Evolutionary conservation across 495 filamentous ascomycete species (phyloP), one percentile per base, ranked within the genome.

Genomic region (Podospora pseudoanserina): DNA sequence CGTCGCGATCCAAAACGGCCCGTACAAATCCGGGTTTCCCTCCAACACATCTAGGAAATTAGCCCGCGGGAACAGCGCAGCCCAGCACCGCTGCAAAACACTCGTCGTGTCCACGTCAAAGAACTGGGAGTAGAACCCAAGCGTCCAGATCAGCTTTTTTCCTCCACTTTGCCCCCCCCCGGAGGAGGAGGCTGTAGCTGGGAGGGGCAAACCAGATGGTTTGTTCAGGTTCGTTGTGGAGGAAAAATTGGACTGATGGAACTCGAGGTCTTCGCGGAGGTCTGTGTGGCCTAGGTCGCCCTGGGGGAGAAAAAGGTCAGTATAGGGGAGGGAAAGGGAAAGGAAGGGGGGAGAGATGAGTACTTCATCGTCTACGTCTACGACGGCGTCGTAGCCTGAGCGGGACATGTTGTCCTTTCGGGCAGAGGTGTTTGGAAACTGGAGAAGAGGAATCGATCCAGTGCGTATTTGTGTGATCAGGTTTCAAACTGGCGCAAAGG

Each of bases 251-350:
- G 93, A 97, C 72, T 91, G 88, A 85, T 99, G 95, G 83, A 99
- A 99, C 86, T 98, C 96, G 70, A 98, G 93, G 82, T 98, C 96
- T 76, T 97, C 94, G 84, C 97, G 92, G 15, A 98, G 89, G 79
- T 99, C 95, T 44, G 95, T 98, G 81, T 97, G 92, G 73, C 95
- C 95, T 68, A 99, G 90, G 82, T 99, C 95, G 78, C 95, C 95
- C 92, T 98, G 72, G 63, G 49, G 13, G 23, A 15, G 0, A 27
- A 61, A 49, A 4, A 28, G 60, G 32, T 30, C 57, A 20, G 65
- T 32, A 20, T 32, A 49, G n/a, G 54, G 23, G 2, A 65, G 7
- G 39, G 61, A n/a, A 28, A 28, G 27, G 65, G n/a, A n/a, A 23
- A 13, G 2, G 27, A 9, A 5, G 58, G 3, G 63, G 49, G 61